phyloP scores from a whole-genome alignment of 768 basidiomycete genomes.

The Mycena galopus region DNA sequence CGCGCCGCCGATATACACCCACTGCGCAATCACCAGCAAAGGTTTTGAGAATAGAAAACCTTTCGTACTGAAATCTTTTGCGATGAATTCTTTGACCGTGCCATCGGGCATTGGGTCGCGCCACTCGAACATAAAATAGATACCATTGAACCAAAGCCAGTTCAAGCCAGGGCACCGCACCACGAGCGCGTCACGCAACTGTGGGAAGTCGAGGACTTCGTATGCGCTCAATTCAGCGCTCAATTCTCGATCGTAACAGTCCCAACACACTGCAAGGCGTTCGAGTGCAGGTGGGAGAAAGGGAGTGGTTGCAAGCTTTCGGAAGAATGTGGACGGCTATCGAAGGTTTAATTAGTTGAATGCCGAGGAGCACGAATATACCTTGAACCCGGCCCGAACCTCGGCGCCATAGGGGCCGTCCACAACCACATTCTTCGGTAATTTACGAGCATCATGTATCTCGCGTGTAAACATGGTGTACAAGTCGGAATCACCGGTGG shows the following conservation, averaged over 20 bases:
- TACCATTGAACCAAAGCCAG: background rate
- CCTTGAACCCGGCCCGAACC: background rate
- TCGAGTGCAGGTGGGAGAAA: background rate
- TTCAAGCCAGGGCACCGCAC: constrained; percentile 4
- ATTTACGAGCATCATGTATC: background rate
- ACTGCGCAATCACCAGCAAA: too few species aligned
- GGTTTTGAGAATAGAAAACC: too few species aligned
- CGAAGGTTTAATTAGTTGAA: background rate
- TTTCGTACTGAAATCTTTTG: background rate
- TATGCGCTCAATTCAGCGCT: background rate
- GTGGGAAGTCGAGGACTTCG: constrained; percentile 1
- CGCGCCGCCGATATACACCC: too few species aligned
- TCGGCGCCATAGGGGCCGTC: background rate
- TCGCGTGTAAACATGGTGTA: background rate
- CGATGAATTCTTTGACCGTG: background rate
- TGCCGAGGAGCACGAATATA: background rate
- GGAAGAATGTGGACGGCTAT: background rate
- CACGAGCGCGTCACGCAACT: constrained; percentile 8
- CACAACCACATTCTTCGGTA: background rate
- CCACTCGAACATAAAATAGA: background rate
- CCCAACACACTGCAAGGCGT: background rate
- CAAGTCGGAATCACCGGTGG: background rate
- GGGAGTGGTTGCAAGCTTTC: background rate
- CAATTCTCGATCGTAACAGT: background rate
- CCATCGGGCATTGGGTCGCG: background rate